Conservation (phyloP, 192 early-diverging fungal species). For the Obelidium mucronatum region DNA sequence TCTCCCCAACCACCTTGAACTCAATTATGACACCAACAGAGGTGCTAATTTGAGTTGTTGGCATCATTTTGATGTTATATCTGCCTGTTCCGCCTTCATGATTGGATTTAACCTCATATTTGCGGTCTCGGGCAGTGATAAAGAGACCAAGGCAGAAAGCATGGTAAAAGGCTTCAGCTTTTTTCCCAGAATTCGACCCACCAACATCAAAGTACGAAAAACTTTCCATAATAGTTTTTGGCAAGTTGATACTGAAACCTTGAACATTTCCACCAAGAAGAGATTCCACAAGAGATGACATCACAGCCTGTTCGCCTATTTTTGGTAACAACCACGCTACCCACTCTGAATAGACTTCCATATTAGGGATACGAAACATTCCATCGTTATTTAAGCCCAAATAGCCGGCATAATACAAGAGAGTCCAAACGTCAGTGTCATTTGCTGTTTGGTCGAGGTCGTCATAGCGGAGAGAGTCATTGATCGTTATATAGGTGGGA, state of each 20-base stretch:
- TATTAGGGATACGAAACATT: not conserved
- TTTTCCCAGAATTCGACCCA: not conserved
- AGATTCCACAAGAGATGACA: not conserved
- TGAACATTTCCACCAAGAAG: not conserved
- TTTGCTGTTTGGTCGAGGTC: not conserved
- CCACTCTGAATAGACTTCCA: not conserved
- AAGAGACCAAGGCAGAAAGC: not conserved
- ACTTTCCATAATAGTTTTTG: not conserved
- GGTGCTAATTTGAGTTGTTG: not conserved
- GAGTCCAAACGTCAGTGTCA: not conserved
- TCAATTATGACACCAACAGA: slow-evolving; percentile 6
- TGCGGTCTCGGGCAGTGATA: not conserved
- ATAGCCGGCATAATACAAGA: slow-evolving; percentile 1
- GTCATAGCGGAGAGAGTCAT: not conserved
- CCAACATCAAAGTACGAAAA: not conserved
- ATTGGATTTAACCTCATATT: not conserved
- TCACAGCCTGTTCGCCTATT: not conserved
- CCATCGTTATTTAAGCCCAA: not conserved
- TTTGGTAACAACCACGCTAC: not conserved
- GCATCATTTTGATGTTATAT: not conserved
- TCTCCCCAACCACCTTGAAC: not conserved
- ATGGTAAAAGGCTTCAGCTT: slow-evolving; percentile 6
- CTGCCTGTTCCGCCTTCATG: not conserved
- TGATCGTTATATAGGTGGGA: not conserved
- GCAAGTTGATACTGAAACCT: not conserved